Evolutionary conservation across 2,329 filamentous ascomycete species (phyloP).

Genomic region (Didymella sp.): DNA sequence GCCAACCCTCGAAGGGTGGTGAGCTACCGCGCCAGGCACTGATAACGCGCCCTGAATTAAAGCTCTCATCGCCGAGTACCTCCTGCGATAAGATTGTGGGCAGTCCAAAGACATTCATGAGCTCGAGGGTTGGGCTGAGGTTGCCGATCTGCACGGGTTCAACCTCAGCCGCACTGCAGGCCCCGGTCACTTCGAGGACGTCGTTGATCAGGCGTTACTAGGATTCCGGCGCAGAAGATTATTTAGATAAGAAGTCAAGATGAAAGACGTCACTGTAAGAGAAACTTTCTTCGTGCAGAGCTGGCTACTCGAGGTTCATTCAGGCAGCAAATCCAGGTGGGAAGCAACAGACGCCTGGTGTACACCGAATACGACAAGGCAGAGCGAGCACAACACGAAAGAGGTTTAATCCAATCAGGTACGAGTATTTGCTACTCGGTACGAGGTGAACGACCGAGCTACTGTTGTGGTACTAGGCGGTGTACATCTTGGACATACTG

Average conservation of each 20-base stretch:
- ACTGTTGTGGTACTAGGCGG: not conserved
- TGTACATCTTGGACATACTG: too few relatives aligned
- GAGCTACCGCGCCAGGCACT: constrained; percentile 22
- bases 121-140: not conserved
- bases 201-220: not conserved
- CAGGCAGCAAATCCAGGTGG: not conserved
- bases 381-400: not conserved
- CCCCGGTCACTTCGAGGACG: constrained; percentile 2
- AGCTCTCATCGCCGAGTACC: constrained; percentile 68
- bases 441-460: not conserved
- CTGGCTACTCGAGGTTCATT: constrained; percentile 2
- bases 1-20: constrained; percentile 19
- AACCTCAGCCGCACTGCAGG: not conserved
- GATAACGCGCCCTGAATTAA: constrained; percentile 71
- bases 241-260: not conserved
- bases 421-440: too few relatives aligned
- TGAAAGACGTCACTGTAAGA: not conserved
- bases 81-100: constrained; percentile 57
- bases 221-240: not conserved
- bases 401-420: not conserved
- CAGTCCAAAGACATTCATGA: not conserved
- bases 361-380: not conserved
- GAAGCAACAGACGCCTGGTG: not conserved
- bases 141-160: constrained; percentile 1
- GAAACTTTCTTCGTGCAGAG: constrained; percentile 3